A percentile compares a stretch with the other conserved stretches of the same genome.
These are phyloP conservation scores for Botrytis porri DNA, from an alignment of 2,329 filamentous ascomycete species.

Conservation along the genomic window DNA sequence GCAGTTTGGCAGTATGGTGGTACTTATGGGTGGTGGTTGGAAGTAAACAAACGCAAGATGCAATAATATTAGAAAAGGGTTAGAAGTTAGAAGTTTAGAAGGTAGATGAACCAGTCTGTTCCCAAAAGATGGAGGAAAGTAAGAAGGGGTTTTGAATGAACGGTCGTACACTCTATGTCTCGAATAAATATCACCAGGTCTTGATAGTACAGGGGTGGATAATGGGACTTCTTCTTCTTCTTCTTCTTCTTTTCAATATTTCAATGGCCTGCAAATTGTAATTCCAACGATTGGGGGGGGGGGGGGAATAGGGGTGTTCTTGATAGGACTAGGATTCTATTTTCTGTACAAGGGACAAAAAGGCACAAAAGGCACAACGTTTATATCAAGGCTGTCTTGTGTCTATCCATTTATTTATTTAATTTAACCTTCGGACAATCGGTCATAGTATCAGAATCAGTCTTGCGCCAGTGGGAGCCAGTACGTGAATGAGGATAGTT, in stretches of 20 bases:
- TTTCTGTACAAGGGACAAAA: neutral
- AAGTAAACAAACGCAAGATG: conserved; percentile 14
- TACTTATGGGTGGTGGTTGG: neutral
- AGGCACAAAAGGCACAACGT: neutral
- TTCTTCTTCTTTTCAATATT: conserved; percentile 10
- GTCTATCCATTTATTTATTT: neutral
- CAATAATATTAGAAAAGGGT: conserved; percentile 1
- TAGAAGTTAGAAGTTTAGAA: neutral
- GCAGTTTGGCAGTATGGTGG: neutral
- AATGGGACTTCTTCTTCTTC: conserved; percentile 10
- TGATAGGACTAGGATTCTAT: neutral
- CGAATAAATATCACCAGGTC: conserved; percentile 26
- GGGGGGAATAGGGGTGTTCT: conserved; percentile 6
- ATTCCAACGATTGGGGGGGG: neutral
- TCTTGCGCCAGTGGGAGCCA: neutral
- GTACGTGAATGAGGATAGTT: neutral
- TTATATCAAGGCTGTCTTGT: neutral
- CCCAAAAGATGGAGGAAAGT: conserved; percentile 19
- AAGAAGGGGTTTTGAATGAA: conserved; percentile 14
- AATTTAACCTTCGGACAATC: conserved; percentile 3
- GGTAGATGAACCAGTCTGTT: conserved; percentile 12
- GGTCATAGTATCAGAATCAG: neutral
- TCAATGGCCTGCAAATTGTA: neutral
- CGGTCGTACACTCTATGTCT: conserved; percentile 28
- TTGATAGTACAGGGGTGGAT: conserved; percentile 25